Evolutionary conservation across 2,329 filamentous ascomycete species (phyloP).

Genomic region (Calonectria multiphialidica): DNA sequence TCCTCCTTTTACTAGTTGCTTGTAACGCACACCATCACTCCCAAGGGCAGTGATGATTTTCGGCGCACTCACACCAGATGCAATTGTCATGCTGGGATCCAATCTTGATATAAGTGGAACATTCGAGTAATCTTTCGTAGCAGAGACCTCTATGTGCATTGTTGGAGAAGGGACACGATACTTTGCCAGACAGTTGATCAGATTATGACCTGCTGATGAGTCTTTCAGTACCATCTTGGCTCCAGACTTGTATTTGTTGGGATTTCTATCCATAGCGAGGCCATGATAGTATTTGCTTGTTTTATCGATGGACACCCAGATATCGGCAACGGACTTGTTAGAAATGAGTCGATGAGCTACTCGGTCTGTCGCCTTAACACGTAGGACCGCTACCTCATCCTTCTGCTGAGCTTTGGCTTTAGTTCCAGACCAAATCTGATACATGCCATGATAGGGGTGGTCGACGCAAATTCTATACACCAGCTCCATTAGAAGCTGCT

Average conservation of each 20-base stretch:
- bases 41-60: conserved; percentile 90
- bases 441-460: conserved; percentile 97
- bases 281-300: conserved; percentile 76
- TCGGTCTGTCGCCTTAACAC: conserved; percentile 78
- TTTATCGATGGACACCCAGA: conserved; percentile 80
- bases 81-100: conserved; percentile 83
- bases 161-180: conserved; percentile 89
- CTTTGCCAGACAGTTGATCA: conserved; percentile 73
- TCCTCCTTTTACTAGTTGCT: conserved; percentile 94
- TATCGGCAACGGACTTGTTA: conserved; percentile 62
- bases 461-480: conserved; percentile 89
- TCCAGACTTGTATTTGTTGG: conserved; percentile 75
- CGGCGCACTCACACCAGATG: conserved; percentile 89
- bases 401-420: conserved; percentile 76
- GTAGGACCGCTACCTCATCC: conserved; percentile 80
- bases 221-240: conserved; percentile 74
- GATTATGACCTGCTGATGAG: conserved; percentile 69
- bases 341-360: conserved; percentile 73
- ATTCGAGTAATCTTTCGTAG: conserved; percentile 79
- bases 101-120: conserved; percentile 82
- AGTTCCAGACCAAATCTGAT: conserved; percentile 90
- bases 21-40: conserved; percentile 83
- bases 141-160: conserved; percentile 82
- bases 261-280: conserved; percentile 74
- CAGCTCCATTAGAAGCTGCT: conserved; percentile 78